Conservation (phyloP, 1,284 basidiomycete species). For the Tremellales sp. region DNA sequence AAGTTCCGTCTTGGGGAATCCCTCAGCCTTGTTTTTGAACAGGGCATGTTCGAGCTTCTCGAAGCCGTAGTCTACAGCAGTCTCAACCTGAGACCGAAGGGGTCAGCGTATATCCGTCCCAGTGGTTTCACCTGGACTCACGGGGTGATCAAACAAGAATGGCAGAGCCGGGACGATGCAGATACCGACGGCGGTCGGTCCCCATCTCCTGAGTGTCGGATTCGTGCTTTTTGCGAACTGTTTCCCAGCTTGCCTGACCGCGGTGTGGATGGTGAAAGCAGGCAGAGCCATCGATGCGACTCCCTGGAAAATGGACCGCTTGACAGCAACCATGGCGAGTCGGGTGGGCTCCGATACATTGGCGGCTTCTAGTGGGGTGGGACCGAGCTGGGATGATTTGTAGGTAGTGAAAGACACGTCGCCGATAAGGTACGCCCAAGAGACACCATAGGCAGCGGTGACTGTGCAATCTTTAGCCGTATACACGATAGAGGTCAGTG, state of each 20-base stretch:
- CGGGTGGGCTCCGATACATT: constrained; percentile 73
- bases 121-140: constrained; percentile 18
- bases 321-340: constrained; percentile 64
- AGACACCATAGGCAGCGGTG: constrained; percentile 69
- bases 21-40: constrained; percentile 21
- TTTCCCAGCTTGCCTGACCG: constrained; percentile 72
- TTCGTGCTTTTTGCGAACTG: constrained; percentile 65
- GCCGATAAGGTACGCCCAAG: constrained; percentile 70
- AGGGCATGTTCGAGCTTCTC: constrained; percentile 50
- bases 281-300: constrained; percentile 70
- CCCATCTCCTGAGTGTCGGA: constrained; percentile 66
- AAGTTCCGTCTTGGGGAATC: constrained; percentile 8
- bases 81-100: constrained; percentile 47
- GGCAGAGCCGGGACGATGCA: constrained; percentile 75
- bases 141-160: constrained; percentile 78
- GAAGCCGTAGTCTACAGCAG: constrained; percentile 51
- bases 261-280: constrained; percentile 74
- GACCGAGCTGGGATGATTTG: constrained; percentile 71
- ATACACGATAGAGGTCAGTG: no score
- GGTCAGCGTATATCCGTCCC: background rate
- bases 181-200: constrained; percentile 60
- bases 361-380: constrained; percentile 65
- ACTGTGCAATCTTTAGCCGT: no score
- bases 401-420: constrained; percentile 91
- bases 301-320: constrained; percentile 81